Base-by-base conservation (phyloP, 179 eudicot genomes). In the Pouteria campechiana region DNA sequence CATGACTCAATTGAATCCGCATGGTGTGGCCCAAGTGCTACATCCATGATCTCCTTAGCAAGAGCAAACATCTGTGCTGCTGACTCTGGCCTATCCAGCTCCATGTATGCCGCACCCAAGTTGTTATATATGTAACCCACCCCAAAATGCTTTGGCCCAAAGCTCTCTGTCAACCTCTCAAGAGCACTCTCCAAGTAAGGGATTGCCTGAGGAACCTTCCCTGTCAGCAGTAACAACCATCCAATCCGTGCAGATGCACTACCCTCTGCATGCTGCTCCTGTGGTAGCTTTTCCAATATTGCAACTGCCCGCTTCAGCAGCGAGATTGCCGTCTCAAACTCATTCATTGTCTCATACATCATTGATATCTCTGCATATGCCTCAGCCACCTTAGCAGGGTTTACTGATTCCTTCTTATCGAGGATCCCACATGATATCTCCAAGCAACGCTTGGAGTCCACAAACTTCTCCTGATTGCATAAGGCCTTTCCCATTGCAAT, bases 21-120 rank as follows among this genome's bases (percentile, higher is more conserved):
- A 54, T 82, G 92, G 58, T 67, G 78, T 48, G 96, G 80, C 31
- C 98, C 96, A 45, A 90, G 94, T 3, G 94, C 54, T 8, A 61
- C 75, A 35, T 90, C 98, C 98, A 90, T 86, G 17, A 90, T 87
- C 4, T 87, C 98, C 65, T 87, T 87, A 2, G 98, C 98, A 38
- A 68, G 65, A 30, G 96, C 85, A 73, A 86, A 86, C 71, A 78
- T 73, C 61, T 90, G 94, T 6, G 96, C 98, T 14, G 98, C 98
- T 6, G 94, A 79, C 52, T 87, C 78, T 40, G 96, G 92, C 46
- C 96, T 72, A 20, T 86, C 96, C 35, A 90, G 57, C 57, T 90
- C 94, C 76, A 90, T 47, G 67, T 90, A 90, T 15, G 97, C 95
- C 2, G 95, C 98, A 21, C 96, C 98, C 50, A 90, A 55, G 42